Evolutionary conservation across 768 basidiomycete species (phyloP), one percentile per base, ranked within the genome.

Genomic region (Candolleomyces eurysporus): DNA sequence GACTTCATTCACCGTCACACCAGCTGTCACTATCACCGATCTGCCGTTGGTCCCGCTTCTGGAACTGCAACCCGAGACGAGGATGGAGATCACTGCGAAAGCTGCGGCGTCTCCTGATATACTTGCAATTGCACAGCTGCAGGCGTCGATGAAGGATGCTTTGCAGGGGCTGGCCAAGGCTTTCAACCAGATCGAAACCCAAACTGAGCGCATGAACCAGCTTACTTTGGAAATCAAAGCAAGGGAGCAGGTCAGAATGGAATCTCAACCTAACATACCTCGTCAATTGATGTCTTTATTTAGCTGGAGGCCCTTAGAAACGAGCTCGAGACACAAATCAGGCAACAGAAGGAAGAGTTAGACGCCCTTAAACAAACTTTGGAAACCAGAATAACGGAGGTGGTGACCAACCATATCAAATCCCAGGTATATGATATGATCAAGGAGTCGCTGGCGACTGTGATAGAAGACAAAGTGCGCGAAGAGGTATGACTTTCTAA

Each of bases 181-280:
- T 1, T 80, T 85, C 65, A 79, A 81, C 46, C 71, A 67, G 2
- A 71, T 87, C 8, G 80, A 74, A 5, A 68, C 70, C n/a, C 83
- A 85, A 61, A 77, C 79, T 0, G 74, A 76, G 51, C 75, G 71
- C 46, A 71, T 85, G 51, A 75, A 78, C 2, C 71, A 74, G 10
- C 66, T 84, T 36, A 76, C 77, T 14, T 75, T 80, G 5, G 78
- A 80, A n/a, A 73, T 82, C 43, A 80, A 82, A 60, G 54, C 31
- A 8, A 56, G 54, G 5, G 73, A 79, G 43, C 76, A 84, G 71
- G 84, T 82, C 50, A 48, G 76, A 67, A 17, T 7, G 17, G 22
- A n/a, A n/a, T 48, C 7, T 17, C 17, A 26, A 54, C 30, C 36
- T 50, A 45, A 50, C 11, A 19, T 43, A 5, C 31, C 19, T 46